phyloP scores from a whole-genome alignment of 352 stramenopile genomes.

The Globisporangium cylindrosporum region DNA sequence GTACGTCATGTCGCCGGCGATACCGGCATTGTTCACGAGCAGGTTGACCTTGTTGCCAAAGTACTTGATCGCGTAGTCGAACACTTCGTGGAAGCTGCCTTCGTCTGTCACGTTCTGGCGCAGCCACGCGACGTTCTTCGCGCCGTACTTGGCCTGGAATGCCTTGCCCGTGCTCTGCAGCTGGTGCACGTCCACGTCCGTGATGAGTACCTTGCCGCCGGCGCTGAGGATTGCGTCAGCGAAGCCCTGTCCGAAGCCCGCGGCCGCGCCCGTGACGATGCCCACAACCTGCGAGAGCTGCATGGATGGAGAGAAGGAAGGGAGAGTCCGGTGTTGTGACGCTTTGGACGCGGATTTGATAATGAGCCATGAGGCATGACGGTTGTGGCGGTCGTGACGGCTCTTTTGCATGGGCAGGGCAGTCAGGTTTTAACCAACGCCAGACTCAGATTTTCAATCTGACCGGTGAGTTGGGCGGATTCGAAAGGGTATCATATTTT shows the following conservation, averaged over 20 bases:
- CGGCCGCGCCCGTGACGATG: slow-evolving; percentile 69
- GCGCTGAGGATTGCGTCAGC: slow-evolving; percentile 46
- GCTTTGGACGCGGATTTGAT: not conserved
- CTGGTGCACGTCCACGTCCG: slow-evolving; percentile 63
- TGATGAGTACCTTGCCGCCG: slow-evolving; percentile 69
- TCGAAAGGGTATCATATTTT: not conserved
- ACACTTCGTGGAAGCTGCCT: slow-evolving; percentile 55
- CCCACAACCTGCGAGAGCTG: slow-evolving; percentile 54
- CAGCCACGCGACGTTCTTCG: slow-evolving; percentile 55
- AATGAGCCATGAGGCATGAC: not conserved
- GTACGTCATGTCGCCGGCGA: slow-evolving; percentile 54
- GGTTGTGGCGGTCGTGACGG: not conserved
- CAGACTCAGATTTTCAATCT: slow-evolving; percentile 3
- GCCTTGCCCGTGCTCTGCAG: slow-evolving; percentile 58
- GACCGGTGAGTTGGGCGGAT: not conserved
- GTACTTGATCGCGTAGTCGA: slow-evolving; percentile 55
- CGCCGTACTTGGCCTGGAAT: slow-evolving; percentile 48
- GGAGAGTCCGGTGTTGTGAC: not conserved
- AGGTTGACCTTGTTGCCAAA: slow-evolving; percentile 66
- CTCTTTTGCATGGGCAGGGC: not conserved
- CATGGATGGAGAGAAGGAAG: slow-evolving; percentile 30
- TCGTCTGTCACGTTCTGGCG: slow-evolving; percentile 72
- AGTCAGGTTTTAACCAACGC: not conserved
- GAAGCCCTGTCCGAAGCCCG: slow-evolving; percentile 68
- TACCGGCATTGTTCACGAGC: slow-evolving; percentile 81